phyloP scores from a whole-genome alignment of 2,329 filamentous ascomycete species.

The Aspergillus awamori region DNA sequence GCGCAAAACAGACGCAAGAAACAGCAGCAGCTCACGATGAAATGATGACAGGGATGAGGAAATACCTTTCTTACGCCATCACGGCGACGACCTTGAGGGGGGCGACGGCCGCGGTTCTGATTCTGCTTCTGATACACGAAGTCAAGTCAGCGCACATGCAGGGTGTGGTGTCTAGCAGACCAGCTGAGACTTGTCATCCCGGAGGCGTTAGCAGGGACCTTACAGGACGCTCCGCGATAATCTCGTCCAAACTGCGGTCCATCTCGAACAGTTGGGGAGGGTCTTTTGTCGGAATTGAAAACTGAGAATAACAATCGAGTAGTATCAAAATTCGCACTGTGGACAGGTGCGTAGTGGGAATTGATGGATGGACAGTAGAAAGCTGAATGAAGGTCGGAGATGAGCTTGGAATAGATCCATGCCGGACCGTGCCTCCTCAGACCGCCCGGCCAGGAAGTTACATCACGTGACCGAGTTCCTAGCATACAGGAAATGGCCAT shows the following conservation, averaged over 20 bases:
- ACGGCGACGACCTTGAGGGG: conserved; percentile 61
- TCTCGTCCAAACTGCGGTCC: conserved; percentile 68
- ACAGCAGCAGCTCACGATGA: not conserved
- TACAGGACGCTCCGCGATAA: conserved; percentile 65
- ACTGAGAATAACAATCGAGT: not conserved
- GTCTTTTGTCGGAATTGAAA: not conserved
- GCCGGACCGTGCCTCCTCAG: not conserved
- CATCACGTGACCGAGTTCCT: not conserved
- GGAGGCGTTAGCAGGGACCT: conserved; percentile 16
- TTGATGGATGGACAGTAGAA: conserved; percentile 13
- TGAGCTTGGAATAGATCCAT: not conserved
- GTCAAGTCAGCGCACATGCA: conserved; percentile 20
- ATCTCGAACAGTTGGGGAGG: conserved; percentile 43
- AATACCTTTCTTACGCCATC: conserved; percentile 88
- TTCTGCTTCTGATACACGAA: conserved; percentile 25
- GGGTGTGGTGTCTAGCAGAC: not conserved
- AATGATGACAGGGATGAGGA: conserved; percentile 8
- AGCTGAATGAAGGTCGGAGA: conserved; percentile 8
- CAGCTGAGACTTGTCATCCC: conserved; percentile 6
- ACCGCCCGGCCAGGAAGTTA: not conserved
- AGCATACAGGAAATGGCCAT: not conserved
- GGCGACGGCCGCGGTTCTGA: conserved; percentile 40
- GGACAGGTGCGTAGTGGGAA: not conserved
- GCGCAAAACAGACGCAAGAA: not conserved
- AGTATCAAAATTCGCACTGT: not conserved